Conservation (phyloP, 768 basidiomycete genomes). For the Chlorophyllum brunneum region DNA sequence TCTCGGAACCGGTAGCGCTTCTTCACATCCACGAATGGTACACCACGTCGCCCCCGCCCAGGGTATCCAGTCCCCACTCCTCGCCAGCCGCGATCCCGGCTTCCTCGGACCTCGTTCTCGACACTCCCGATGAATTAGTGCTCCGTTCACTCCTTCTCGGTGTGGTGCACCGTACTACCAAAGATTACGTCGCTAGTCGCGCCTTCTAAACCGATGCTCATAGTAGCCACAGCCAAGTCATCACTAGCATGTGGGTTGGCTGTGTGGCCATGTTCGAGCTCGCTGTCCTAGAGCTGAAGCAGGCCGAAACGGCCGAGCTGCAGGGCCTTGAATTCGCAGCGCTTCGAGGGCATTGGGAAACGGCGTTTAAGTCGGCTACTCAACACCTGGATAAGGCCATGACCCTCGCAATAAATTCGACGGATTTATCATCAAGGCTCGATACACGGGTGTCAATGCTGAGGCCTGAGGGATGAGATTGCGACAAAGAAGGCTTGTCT, state of each 20-base stretch:
- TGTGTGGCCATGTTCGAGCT: constrained; percentile 68
- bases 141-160: constrained; percentile 68
- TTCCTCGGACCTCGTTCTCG: constrained; percentile 36
- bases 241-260: constrained; percentile 64
- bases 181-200: constrained; percentile 40
- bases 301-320: constrained; percentile 34
- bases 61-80: background rate
- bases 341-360: constrained; percentile 43
- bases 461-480: constrained; percentile 71
- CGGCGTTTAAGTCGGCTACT: constrained; percentile 43
- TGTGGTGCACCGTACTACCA: constrained; percentile 55
- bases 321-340: constrained; percentile 3
- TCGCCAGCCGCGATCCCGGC: background rate
- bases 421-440: constrained; percentile 63
- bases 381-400: constrained; percentile 51
- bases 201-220: constrained; percentile 50
- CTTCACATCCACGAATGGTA: constrained; percentile 55
- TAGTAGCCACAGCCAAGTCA: constrained; percentile 32
- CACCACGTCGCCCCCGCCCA: constrained; percentile 40
- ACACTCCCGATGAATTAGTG: constrained; percentile 68
- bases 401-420: constrained; percentile 43
- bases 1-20: constrained; percentile 49
- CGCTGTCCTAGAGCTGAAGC: constrained; percentile 64
- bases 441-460: constrained; percentile 70
- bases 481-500: constrained; percentile 51